A percentile compares a stretch with the other conserved stretches of the same genome.
Evolutionary conservation across 805 yeast genomes (phyloP).

Genomic region (Starmerella riodocensis): DNA sequence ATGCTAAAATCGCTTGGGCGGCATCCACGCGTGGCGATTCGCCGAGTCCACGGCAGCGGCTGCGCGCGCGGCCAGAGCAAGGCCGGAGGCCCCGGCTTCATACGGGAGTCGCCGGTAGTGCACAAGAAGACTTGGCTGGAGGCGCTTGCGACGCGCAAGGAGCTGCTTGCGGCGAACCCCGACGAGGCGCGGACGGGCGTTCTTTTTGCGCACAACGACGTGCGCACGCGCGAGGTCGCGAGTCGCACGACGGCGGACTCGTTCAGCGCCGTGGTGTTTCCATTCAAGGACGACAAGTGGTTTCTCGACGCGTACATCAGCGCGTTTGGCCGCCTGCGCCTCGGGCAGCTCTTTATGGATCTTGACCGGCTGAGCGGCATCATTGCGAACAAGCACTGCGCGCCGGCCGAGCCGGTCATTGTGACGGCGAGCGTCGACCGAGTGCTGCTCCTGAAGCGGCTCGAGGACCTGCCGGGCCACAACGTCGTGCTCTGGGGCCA

Average conservation of each 20-base stretch:
- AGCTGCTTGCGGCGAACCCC: conserved; percentile 52
- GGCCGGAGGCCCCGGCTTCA: no score
- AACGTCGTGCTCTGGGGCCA: conserved; percentile 79
- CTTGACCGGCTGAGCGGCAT: conserved; percentile 88
- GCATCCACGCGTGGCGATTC: no score
- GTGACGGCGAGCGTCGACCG: conserved; percentile 93
- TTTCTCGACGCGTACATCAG: conserved; percentile 77
- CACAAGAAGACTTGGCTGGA: conserved; percentile 68
- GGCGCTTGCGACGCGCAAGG: conserved; percentile 61
- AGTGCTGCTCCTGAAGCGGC: conserved; percentile 70
- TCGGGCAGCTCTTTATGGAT: conserved; percentile 90
- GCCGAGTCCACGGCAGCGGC: not conserved
- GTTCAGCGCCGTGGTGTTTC: conserved; percentile 37
- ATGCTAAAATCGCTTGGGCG: no score
- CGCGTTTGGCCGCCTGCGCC: conserved; percentile 80
- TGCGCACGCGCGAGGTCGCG: conserved; percentile 53
- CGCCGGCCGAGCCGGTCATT: conserved; percentile 91
- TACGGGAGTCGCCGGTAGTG: conserved; percentile 29
- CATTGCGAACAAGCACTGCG: conserved; percentile 80
- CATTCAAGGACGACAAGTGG: conserved; percentile 73
- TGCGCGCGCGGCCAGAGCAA: not conserved
- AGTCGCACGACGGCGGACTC: conserved; percentile 72
- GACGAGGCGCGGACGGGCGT: conserved; percentile 18
- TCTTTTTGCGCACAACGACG: conserved; percentile 47
- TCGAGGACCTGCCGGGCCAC: conserved; percentile 61